Evolutionary conservation across 176 grass and related monocot genomes (phyloP), one percentile per base, ranked within the genome.

Genomic region (Bonia amplexicaulis): DNA sequence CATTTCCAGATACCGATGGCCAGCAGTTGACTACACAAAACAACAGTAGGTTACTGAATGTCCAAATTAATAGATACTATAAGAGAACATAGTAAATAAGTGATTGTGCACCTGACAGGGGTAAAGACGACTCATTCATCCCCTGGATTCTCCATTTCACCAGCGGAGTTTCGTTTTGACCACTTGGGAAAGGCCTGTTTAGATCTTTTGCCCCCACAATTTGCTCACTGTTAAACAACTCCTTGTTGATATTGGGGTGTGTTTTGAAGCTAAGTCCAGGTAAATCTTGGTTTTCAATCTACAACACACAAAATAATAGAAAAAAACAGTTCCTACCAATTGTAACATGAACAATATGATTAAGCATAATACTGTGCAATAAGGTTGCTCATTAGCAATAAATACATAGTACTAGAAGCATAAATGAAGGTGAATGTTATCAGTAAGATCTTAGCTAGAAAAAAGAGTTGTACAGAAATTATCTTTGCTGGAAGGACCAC

Each of bases 91-190:
- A 42, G 6, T 9, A 42, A 42, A 42, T 42, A 69, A 76, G 60
- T 72, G 19, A 85, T 75, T 70, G 41, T 55, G 55, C 69, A 96
- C 94, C 91, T 86, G 89, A 92, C 23, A 94, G 77, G 49, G 94
- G 94, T 68, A 94, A 74, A 73, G 90, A 90, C 3, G 88, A 85
- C 51, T 97, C 88, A 40, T 94, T 79, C 90, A 97, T 90, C 9
- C 90, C 90, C 71, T 97, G 94, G 62, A 97, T 92, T 90, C 94
- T 94, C 94, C 94, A 97, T 68, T 94, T 97, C 83, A 97, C 88
- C 62, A 97, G 84, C 76, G 88, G 90, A 68, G 91, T 93, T 76
- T 97, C 94, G 80, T 97, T 97, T 87, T 93, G 94, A 87, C 94
- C 91, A 88, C 84, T 93, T 13, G 91, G 94, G 69, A 96, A 96